Base-by-base conservation (phyloP, 1,284 basidiomycete species). In the Microbotryum scabiosae region DNA sequence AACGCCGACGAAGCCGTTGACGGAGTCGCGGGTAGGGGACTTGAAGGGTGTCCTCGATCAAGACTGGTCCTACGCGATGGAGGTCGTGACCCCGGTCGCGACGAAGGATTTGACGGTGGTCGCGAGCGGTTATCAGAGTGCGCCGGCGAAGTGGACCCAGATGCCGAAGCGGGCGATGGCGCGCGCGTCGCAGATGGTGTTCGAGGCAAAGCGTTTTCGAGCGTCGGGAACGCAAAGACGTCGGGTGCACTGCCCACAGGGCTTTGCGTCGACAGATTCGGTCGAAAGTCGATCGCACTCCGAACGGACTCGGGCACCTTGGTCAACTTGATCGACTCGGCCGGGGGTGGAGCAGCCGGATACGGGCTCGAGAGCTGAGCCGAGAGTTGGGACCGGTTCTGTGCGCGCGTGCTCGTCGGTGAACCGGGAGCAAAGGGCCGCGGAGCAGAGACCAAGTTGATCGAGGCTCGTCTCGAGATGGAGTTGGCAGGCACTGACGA, bases 291-390 rank as follows among this genome's bases (percentile, higher is more conserved):
- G 56, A 68, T 51, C 5, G 66, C 66, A 12, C 61, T 66, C 4
- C 66, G 57, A 1, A 68, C 66, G 16, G 66, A 59, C 25, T 68
- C 66, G 18, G 66, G 66, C 6, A 68, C 66, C 30, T 65, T 65
- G 36, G 66, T 64, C 8, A 68, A 60, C 56, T 68, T 68, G 66
- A 68, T 68, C 26, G 64, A 55, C 26, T 68, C 66, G 41, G 57
- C 57, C 21, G 66, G 66, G 5, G 64, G 64, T 3, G 66, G 66
- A 2, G 64, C 61, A 18, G 62, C 66, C 5, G 66, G 66, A 30
- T 60, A 68, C 1, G 66, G 54, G 5, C 53, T 23, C 23, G 61
- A 6, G 21, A 48, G 47, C 6, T n/a, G 25, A 21, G 23, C 32
- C 5, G 44, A 51, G 51, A 66, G 43, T 3, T 58, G 60, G 12